These are phyloP conservation scores for Xerocomus minutiporus DNA, from an alignment of 1,284 basidiomycete genomes.

Conservation along the genomic window DNA sequence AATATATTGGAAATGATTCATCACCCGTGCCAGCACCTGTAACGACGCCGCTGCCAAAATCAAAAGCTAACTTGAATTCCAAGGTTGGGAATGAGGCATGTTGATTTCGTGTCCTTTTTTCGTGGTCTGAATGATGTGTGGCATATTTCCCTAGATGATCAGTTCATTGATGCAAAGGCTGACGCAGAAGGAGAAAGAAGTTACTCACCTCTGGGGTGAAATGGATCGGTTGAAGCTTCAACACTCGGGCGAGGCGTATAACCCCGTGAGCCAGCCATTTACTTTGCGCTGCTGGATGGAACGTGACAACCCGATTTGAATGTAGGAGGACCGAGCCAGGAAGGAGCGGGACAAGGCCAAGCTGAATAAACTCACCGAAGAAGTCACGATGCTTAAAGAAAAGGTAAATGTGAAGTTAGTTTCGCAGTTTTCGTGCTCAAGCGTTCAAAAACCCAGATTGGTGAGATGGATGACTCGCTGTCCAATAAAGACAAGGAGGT, in stretches of 20 bases:
- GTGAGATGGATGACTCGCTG: slow-evolving; percentile 48
- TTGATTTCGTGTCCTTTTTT: background rate
- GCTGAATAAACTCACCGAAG: slow-evolving; percentile 72
- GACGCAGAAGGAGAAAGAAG: slow-evolving; percentile 82
- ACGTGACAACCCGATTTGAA: background rate
- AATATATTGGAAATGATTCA: slow-evolving; percentile 11
- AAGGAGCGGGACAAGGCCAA: slow-evolving; percentile 72
- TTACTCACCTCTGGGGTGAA: slow-evolving; percentile 68
- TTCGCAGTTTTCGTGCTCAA: slow-evolving; percentile 1
- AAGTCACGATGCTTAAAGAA: slow-evolving; percentile 68
- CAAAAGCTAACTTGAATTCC: slow-evolving; percentile 35
- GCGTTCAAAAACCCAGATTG: slow-evolving; percentile 38
- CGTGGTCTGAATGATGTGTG: background rate
- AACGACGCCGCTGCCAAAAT: slow-evolving; percentile 39
- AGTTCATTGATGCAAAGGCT: slow-evolving; percentile 79
- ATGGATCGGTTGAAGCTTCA: slow-evolving; percentile 59
- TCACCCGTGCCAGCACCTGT: background rate
- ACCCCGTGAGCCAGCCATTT: slow-evolving; percentile 46
- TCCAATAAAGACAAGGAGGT: slow-evolving; percentile 69
- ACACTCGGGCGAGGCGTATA: slow-evolving; percentile 52
- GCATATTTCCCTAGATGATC: slow-evolving; percentile 45
- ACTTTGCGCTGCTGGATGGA: background rate
- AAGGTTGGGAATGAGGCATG: slow-evolving; percentile 52
- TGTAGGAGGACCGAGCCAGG: slow-evolving; percentile 72
- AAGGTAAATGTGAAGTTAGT: slow-evolving; percentile 42